These are phyloP conservation scores for Microsporum ferrugineum DNA, from an alignment of 2,329 filamentous ascomycete genomes.

Conservation along the genomic window DNA sequence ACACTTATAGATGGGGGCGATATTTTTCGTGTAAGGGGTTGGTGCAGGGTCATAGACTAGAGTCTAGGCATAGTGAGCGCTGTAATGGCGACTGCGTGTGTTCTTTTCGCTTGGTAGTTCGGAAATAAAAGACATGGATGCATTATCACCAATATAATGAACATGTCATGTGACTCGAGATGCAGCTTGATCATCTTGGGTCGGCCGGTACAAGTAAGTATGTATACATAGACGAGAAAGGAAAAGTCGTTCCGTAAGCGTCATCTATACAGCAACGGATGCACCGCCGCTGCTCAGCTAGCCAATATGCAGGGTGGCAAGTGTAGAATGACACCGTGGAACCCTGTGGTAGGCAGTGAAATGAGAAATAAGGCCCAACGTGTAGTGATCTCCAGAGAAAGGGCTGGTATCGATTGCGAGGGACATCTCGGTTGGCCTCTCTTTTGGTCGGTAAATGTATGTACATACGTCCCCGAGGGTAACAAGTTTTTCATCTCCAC, in stretches of 20 bases:
- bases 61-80: background rate
- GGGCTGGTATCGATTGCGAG: background rate
- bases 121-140: background rate
- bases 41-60: background rate
- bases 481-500: background rate
- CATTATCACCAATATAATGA: slow-evolving; percentile 4
- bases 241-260: background rate
- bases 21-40: background rate
- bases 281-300: background rate
- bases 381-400: background rate
- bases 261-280: background rate
- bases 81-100: background rate
- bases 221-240: background rate
- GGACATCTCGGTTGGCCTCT: background rate
- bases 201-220: background rate
- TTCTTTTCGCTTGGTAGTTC: background rate
- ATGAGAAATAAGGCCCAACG: background rate
- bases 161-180: background rate
- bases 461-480: background rate
- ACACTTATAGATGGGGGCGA: background rate
- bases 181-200: background rate
- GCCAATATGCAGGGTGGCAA: background rate
- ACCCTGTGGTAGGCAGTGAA: background rate
- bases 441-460: background rate
- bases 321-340: background rate